Base-by-base conservation (phyloP, 352 stramenopile species). In the Phytophthora foliorum region DNA sequence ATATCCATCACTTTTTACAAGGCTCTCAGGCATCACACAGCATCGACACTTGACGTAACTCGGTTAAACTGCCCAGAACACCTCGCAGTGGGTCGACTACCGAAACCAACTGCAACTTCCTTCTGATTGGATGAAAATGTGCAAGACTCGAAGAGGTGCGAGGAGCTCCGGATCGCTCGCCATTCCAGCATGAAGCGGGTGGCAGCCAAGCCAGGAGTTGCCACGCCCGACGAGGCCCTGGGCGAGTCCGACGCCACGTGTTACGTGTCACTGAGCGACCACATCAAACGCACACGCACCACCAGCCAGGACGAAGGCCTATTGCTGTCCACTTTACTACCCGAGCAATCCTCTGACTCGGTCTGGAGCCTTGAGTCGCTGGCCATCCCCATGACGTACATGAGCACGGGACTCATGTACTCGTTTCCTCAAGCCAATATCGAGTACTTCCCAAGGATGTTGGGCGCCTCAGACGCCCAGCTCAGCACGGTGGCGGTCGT, bases 381-480 rank as follows among this genome's bases (percentile, higher is more conserved):
- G 29, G 86, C 82, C 11, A 92, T 95, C 58, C 88, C 86, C 11
- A 63, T 94, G 59, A 91, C 84, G 34, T 94, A 95, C 63, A 86
- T 94, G 25, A 92, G 80, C 63, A 90, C 84, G 9, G 88, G 84
- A 6, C 46, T 95, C 4, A 75, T 95, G 49, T 72, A 86, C 39
- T 80, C 86, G 4, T 77, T 95, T 11, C 88, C 88, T 9, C 76
- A 80, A 57, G 84, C 88, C 46, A 91, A 80, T 62, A 92, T 94
- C 54, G 82, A 93, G 71, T 90, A 77, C 70, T 95, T 91, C 50
- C 86, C 86, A 2, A 77, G 86, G 42, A 77, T 76, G 6, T 72
- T 91, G 9, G 65, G 81, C 4, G 86, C 86, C 1, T 86, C 75
- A 1, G 86, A 94, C 29, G 80, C 88, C 14, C 88, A 95, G 65